phyloP scores from a whole-genome alignment of 495 filamentous ascomycete genomes.

The Astrothelium subdiscretum region DNA sequence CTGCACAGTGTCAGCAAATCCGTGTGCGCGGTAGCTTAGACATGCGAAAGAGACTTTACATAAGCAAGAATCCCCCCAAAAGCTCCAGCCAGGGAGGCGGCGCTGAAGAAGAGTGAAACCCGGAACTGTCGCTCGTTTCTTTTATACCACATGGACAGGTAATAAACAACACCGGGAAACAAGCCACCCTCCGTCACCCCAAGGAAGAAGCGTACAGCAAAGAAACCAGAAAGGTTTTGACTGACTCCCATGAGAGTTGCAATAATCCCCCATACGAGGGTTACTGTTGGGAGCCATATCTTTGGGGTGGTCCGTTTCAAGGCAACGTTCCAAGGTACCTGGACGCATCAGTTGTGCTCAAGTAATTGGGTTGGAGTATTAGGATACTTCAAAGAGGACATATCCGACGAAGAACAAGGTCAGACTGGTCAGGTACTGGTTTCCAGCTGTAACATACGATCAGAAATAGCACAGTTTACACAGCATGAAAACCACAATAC shows the following conservation, averaged over 20 bases:
- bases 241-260: slow-evolving; percentile 25
- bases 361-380: background rate
- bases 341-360: slow-evolving; percentile 19
- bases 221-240: slow-evolving; percentile 18
- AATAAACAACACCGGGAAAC: slow-evolving; percentile 26
- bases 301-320: slow-evolving; percentile 59
- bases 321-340: slow-evolving; percentile 62
- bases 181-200: slow-evolving; percentile 24
- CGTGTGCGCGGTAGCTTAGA: background rate
- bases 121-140: slow-evolving; percentile 17
- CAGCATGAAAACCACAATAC: background rate
- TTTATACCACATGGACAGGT: slow-evolving; percentile 24
- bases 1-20: background rate
- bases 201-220: slow-evolving; percentile 19
- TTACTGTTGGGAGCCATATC: slow-evolving; percentile 46
- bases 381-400: slow-evolving; percentile 48
- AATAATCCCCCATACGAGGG: slow-evolving; percentile 45
- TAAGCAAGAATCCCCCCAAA: slow-evolving; percentile 24
- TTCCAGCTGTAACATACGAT: slow-evolving; percentile 34
- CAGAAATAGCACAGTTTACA: slow-evolving; percentile 13
- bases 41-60: background rate
- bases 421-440: slow-evolving; percentile 60
- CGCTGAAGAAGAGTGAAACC: slow-evolving; percentile 27
- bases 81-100: slow-evolving; percentile 34
- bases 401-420: slow-evolving; percentile 72